phyloP scores from a whole-genome alignment of 2,329 filamentous ascomycete species.

The Periconia digitata region DNA sequence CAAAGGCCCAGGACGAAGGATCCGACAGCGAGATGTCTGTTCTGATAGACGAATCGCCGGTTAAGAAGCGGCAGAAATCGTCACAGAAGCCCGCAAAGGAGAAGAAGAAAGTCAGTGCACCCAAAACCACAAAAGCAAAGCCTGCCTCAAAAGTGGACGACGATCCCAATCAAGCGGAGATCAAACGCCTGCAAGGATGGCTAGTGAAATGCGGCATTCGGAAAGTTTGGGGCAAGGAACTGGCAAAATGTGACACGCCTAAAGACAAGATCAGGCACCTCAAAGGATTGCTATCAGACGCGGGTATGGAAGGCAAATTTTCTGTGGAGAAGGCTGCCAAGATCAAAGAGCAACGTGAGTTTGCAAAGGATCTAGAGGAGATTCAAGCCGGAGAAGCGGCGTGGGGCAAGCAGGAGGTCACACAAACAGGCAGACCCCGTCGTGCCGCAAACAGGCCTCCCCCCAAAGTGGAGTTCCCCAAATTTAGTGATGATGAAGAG shows the following conservation, averaged over 20 bases:
- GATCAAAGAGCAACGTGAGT: slow-evolving; percentile 85
- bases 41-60: slow-evolving; percentile 75
- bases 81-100: slow-evolving; percentile 27
- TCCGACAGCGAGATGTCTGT: slow-evolving; percentile 70
- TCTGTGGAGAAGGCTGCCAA: slow-evolving; percentile 79
- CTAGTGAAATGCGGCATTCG: slow-evolving; percentile 88
- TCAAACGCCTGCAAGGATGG: slow-evolving; percentile 85
- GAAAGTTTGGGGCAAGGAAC: slow-evolving; percentile 86
- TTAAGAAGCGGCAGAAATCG: slow-evolving; percentile 54
- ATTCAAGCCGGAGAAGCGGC: slow-evolving; percentile 78
- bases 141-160: slow-evolving; percentile 43
- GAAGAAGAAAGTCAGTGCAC: slow-evolving; percentile 24
- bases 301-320: slow-evolving; percentile 87
- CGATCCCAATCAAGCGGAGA: slow-evolving; percentile 71
- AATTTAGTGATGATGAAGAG: slow-evolving; percentile 25
- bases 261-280: slow-evolving; percentile 83
- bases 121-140: slow-evolving; percentile 37
- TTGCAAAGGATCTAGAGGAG: slow-evolving; percentile 79
- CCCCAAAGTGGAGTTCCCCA: slow-evolving; percentile 24
- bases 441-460: slow-evolving; percentile 25
- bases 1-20: slow-evolving; percentile 11
- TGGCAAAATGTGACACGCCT: slow-evolving; percentile 72
- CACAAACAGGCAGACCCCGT: slow-evolving; percentile 30
- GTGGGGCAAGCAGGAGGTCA: slow-evolving; percentile 63
- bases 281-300: slow-evolving; percentile 73